phyloP scores from a whole-genome alignment of 2,329 filamentous ascomycete species.

The Thielaviopsis punctulata region DNA sequence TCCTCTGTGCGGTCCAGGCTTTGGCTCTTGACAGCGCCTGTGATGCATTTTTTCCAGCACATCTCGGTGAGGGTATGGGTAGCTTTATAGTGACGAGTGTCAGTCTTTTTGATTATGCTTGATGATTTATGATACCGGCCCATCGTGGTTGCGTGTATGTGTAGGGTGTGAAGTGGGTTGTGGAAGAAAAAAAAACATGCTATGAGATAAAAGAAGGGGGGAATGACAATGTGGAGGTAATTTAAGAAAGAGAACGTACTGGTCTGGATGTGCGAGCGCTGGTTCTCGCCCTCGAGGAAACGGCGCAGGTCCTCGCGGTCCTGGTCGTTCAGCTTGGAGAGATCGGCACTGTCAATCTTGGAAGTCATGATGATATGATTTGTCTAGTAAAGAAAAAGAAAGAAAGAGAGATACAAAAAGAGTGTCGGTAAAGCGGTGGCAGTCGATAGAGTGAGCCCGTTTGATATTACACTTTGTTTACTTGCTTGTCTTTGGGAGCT shows the following conservation, averaged over 20 bases:
- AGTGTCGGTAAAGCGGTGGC: background rate
- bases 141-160: no score
- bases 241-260: constrained; percentile 31
- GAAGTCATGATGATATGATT: constrained; percentile 20
- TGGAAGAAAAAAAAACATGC: no score
- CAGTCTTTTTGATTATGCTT: background rate
- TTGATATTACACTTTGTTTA: background rate
- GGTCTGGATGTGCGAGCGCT: constrained; percentile 53
- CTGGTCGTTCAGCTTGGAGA: constrained; percentile 58
- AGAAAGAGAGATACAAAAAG: background rate
- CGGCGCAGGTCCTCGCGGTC: constrained; percentile 80
- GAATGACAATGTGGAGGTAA: background rate
- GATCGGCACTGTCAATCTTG: constrained; percentile 37
- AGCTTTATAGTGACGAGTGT: constrained; percentile 21
- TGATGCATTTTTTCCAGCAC: constrained; percentile 92
- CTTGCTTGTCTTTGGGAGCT: no score
- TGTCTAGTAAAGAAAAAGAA: background rate
- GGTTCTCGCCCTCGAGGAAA: constrained; percentile 68
- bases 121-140: no score
- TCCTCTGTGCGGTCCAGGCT: constrained; percentile 65
- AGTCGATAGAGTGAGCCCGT: no score
- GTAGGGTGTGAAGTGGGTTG: no score
- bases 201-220: background rate
- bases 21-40: constrained; percentile 50
- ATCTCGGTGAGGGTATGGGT: constrained; percentile 46